These are phyloP conservation scores for Thinopyrum elongatum DNA, from an alignment of 176 grass and related monocot species.

Conservation along the genomic window DNA sequence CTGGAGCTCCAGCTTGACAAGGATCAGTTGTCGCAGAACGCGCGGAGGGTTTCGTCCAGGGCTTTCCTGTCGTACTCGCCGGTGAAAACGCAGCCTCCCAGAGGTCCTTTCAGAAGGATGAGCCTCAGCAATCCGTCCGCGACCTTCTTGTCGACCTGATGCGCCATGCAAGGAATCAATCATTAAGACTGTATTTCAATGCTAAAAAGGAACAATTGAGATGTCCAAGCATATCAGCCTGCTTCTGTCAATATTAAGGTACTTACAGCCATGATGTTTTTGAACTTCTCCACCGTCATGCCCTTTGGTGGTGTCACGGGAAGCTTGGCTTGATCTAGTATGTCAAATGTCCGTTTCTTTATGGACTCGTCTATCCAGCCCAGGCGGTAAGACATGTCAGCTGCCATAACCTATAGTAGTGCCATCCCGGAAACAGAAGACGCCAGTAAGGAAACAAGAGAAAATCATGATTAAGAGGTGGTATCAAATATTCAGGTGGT, in stretches of 20 bases:
- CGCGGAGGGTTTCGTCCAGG: constrained; percentile 78
- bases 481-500: background rate
- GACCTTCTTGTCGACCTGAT: constrained; percentile 98
- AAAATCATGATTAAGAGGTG: constrained; percentile 12
- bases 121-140: constrained; percentile 93
- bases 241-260: constrained; percentile 32
- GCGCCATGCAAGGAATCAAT: constrained; percentile 18
- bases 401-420: constrained; percentile 80
- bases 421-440: background rate
- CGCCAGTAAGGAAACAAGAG: background rate
- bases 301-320: constrained; percentile 69
- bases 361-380: constrained; percentile 92
- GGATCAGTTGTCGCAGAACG: constrained; percentile 70
- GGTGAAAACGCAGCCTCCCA: constrained; percentile 88
- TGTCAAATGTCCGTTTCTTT: constrained; percentile 49
- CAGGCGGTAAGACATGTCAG: constrained; percentile 85
- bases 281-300: constrained; percentile 94
- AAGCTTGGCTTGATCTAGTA: constrained; percentile 77
- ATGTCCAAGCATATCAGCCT: background rate
- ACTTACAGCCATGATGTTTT: constrained; percentile 88
- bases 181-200: background rate
- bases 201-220: background rate
- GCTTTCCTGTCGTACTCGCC: constrained; percentile 82
- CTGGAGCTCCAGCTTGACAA: background rate
- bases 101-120: constrained; percentile 84